Base-by-base conservation (phyloP, 495 filamentous ascomycete species). In the Hypoxylon intermedium region DNA sequence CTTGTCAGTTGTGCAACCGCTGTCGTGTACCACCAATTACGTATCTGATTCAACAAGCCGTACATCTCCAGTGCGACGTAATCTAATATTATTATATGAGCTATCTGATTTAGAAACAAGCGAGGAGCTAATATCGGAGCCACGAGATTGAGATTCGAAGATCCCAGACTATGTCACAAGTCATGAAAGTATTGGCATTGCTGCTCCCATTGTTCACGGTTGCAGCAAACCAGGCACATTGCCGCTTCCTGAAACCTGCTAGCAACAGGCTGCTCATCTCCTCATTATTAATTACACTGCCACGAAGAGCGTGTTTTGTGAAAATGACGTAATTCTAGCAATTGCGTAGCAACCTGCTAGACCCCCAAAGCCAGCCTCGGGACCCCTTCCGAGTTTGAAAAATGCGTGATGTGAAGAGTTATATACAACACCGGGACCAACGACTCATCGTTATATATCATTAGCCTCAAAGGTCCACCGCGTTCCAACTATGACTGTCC, bases 381-480 rank as follows among this genome's bases (percentile, higher is more conserved):
- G 43, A 12, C 16, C 30, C 15, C 21, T 36, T 42, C 24, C 21
- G 21, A 56, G 36, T 19, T 19, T 21, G 5, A 24, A 26, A 50
- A 45, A 19, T n/a, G 20, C 15, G 15, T 31, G 26, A 53, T 53
- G 53, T 47, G 48, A 61, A 30, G 11, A 26, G 5, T 2, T n/a
- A 5, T 23, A 24, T 58, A 56, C 58, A n/a, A 51, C 53, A 43
- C n/a, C 33, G n/a, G 37, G 53, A 53, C 45, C 46, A 12, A 7
- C 6, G 13, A 15, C 6, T 38, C 36, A 11, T 33, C 34, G 13
- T 33, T 42, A 18, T 52, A 48, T 21, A 21, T 40, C 33, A 43
- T 33, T 47, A 13, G 13, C 36, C 21, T 28, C 3, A 11, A 40
- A 41, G n/a, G n/a, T 3, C 11, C 7, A 9, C 30, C 21, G 5